These are phyloP conservation scores for Yarrowia deformans DNA, from an alignment of 805 yeast species.

Conservation along the genomic window DNA sequence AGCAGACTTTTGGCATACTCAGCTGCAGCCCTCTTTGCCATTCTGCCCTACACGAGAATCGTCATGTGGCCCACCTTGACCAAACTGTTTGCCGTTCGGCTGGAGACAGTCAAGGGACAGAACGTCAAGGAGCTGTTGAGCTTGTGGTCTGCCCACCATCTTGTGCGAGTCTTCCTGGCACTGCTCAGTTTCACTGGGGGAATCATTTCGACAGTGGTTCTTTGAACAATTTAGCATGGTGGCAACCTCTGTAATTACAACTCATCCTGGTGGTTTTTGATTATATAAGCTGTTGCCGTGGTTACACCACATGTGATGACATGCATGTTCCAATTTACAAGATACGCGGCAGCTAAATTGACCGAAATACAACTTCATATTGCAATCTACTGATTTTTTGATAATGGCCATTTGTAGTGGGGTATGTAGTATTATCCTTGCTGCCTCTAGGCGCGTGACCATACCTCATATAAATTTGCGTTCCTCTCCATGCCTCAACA, in stretches of 20 bases:
- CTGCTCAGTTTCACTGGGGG: constrained; percentile 25
- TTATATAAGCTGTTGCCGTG: constrained; percentile 8
- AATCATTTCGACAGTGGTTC: constrained; percentile 2
- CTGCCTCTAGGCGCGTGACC: not conserved
- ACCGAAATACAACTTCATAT: too few relatives aligned
- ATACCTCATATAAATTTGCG: not conserved
- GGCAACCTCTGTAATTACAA: not conserved
- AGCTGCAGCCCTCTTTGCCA: constrained; percentile 14
- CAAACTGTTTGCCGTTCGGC: constrained; percentile 25
- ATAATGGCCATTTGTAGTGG: too few relatives aligned
- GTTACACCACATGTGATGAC: not conserved
- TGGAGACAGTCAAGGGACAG: constrained; percentile 19
- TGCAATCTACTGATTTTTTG: too few relatives aligned
- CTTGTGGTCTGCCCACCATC: constrained; percentile 25
- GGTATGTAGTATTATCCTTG: too few relatives aligned
- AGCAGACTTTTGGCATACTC: constrained; percentile 23
- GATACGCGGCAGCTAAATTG: too few relatives aligned
- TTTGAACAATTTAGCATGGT: not conserved
- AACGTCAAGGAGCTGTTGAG: constrained; percentile 19
- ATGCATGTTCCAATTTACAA: not conserved
- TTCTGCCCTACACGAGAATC: constrained; percentile 21
- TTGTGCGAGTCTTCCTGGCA: constrained; percentile 14
- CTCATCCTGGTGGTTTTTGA: not conserved
- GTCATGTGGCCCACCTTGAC: constrained; percentile 26
- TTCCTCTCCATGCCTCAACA: constrained; percentile 2